Evolutionary conservation across 2,329 filamentous ascomycete species (phyloP).

Genomic region (Berkeleyomyces rouxiae): DNA sequence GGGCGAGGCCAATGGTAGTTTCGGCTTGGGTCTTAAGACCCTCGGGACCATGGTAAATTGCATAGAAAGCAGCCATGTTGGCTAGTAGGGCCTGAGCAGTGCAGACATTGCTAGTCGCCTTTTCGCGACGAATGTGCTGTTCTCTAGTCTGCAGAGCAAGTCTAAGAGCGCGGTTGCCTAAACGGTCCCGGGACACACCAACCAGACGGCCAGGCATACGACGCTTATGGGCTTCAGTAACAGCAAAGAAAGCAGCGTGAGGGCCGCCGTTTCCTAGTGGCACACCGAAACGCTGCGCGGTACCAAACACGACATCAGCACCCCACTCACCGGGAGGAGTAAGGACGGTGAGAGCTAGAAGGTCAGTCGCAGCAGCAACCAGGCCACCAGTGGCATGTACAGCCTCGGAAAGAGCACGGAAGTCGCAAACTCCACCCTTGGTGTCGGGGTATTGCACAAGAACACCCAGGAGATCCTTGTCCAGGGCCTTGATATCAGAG

Average conservation of each 20-base stretch:
- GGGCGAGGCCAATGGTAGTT: slow-evolving; percentile 54
- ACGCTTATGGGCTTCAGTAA: slow-evolving; percentile 78
- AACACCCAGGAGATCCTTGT: slow-evolving; percentile 71
- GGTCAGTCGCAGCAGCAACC: slow-evolving; percentile 76
- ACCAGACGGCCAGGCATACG: slow-evolving; percentile 86
- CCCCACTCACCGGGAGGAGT: slow-evolving; percentile 88
- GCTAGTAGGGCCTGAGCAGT: slow-evolving; percentile 86
- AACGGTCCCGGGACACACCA: slow-evolving; percentile 78
- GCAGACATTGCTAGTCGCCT: slow-evolving; percentile 95
- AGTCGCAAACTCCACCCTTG: slow-evolving; percentile 63
- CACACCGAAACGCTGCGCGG: slow-evolving; percentile 78
- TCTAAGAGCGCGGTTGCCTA: slow-evolving; percentile 65
- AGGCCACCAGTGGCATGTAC: slow-evolving; percentile 65
- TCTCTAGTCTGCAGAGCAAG: slow-evolving; percentile 83
- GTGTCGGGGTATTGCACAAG: slow-evolving; percentile 93
- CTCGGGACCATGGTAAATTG: slow-evolving; percentile 77
- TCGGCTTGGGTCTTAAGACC: slow-evolving; percentile 74
- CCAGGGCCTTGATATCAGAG: slow-evolving; percentile 53
- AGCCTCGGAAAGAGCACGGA: slow-evolving; percentile 52
- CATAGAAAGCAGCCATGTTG: slow-evolving; percentile 93
- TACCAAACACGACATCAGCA: slow-evolving; percentile 88
- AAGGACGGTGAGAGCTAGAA: slow-evolving; percentile 71
- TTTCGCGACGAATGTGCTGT: slow-evolving; percentile 90
- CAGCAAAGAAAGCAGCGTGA: slow-evolving; percentile 94
- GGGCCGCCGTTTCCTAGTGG: slow-evolving; percentile 85